Percentiles rank a stretch among this genome's conserved stretches.
These are phyloP conservation scores for Penicillium palitans DNA, from an alignment of 2,329 filamentous ascomycete genomes.

Conservation along the genomic window DNA sequence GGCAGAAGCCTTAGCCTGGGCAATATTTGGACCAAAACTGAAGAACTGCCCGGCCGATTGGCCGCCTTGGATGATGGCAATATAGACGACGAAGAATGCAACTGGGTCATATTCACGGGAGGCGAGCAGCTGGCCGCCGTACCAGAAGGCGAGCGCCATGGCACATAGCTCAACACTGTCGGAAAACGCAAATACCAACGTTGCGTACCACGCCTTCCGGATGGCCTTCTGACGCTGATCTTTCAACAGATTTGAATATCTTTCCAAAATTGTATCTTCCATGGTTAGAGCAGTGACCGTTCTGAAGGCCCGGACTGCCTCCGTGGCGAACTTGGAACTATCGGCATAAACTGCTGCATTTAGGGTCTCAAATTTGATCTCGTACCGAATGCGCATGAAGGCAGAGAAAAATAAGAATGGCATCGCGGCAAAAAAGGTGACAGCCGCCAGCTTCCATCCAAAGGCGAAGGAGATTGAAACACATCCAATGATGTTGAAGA, in stretches of 20 bases:
- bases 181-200: constrained; percentile 66
- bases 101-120: constrained; percentile 49
- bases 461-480: constrained; percentile 68
- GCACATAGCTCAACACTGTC: constrained; percentile 65
- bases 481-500: constrained; percentile 66
- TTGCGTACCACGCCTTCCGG: constrained; percentile 61
- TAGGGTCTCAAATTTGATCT: constrained; percentile 67
- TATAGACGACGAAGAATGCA: constrained; percentile 61
- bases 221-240: constrained; percentile 62
- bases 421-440: constrained; percentile 61
- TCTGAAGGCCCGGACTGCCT: constrained; percentile 71
- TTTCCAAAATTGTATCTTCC: constrained; percentile 63
- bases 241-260: constrained; percentile 61
- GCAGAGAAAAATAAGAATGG: constrained; percentile 53
- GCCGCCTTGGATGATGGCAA: constrained; percentile 66
- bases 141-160: constrained; percentile 64
- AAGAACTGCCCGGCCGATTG: constrained; percentile 68
- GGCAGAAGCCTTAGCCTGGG: constrained; percentile 41
- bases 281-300: constrained; percentile 71
- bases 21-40: constrained; percentile 61
- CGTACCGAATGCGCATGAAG: constrained; percentile 60
- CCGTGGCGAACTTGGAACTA: constrained; percentile 72
- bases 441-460: constrained; percentile 74
- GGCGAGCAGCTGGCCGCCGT: constrained; percentile 59
- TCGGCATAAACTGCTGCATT: constrained; percentile 68